Evolutionary conservation across 345 rosid species (phyloP), one percentile per base, ranked within the genome.

Genomic region (Microcos paniculata): DNA sequence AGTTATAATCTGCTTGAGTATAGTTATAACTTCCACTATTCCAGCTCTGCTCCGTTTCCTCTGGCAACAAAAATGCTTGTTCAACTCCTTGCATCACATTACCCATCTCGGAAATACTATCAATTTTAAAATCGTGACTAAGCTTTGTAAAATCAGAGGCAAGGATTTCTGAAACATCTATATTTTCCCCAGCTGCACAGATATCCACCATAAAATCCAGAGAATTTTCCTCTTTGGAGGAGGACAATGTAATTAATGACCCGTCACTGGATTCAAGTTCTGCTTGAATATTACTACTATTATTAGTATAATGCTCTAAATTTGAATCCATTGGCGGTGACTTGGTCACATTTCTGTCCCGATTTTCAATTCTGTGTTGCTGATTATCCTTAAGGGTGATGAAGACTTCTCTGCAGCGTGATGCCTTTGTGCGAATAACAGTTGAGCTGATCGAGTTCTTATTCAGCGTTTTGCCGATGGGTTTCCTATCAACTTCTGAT

Each of bases 91-190:
- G 18, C 33, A 28, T 59, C 68, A 59, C 18, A 15, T 73, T 30
- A 26, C 51, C 42, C 69, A 63, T 35, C 1, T 63, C 49, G 4
- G 16, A 3, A 21, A 8, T 10, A 38, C 16, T n/a, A n/a, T n/a
- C 74, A 6, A 72, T 35, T 35, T 35, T 7, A n/a, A n/a, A 30
- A 48, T 56, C 73, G 33, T 62, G 33, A 6, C 45, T n/a, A 9
- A 71, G 51, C 33, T 42, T 43, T 16, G 75, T 38, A 9, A 65
- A 63, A 11, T 51, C 45, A 14, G 56, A 52, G 23, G 56, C 65
- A 68, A 74, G 26, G 40, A 67, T 26, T 26, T 52, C 81, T 23
- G 74, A 61, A 18, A 68, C 19, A 43, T 43, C 48, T n/a, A 19
- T 73, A n/a, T n/a, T n/a, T n/a, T 19, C 70, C 18, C 56, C 45